Evolutionary conservation across 805 yeast species (phyloP).

Genomic region (Ogataea neopini): DNA sequence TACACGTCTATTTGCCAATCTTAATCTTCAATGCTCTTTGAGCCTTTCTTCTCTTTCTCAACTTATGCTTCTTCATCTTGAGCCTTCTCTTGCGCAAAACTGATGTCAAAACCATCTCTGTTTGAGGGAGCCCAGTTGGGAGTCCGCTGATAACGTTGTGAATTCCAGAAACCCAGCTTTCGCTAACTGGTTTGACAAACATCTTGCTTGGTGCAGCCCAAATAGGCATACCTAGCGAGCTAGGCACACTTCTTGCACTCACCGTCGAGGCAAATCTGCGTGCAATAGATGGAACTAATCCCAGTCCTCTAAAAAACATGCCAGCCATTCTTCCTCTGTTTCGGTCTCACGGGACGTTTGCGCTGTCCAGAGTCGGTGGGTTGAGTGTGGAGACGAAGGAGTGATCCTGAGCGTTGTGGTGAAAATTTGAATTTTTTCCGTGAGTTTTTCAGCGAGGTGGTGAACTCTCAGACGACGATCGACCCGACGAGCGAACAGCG

Average conservation of each 20-base stretch:
- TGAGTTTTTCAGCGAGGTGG: too few species aligned
- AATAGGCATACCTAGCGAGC: neutral
- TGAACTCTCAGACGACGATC: too few species aligned
- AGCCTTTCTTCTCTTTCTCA: slow-evolving; percentile 94
- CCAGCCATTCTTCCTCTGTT: slow-evolving; percentile 1
- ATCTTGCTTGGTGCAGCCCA: neutral
- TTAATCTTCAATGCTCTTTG: slow-evolving; percentile 81
- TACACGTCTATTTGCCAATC: slow-evolving; percentile 43
- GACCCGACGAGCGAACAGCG: too few species aligned
- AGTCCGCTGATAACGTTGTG: slow-evolving; percentile 8
- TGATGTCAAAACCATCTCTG: slow-evolving; percentile 52
- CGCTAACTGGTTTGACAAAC: neutral
- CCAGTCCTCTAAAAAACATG: slow-evolving; percentile 5
- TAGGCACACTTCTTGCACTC: neutral
- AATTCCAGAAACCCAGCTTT: slow-evolving; percentile 10
- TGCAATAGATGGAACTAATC: slow-evolving; percentile 6
- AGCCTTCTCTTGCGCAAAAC: slow-evolving; percentile 83
- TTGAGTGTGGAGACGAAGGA: too few species aligned
- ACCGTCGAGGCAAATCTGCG: slow-evolving; percentile 11
- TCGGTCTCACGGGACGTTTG: neutral
- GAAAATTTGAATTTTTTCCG: too few species aligned
- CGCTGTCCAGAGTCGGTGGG: neutral
- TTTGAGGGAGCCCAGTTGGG: slow-evolving; percentile 10
- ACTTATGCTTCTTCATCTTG: slow-evolving; percentile 97
- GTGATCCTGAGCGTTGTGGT: too few species aligned